A percentile compares a stretch with the other conserved stretches of the same genome.
phyloP scores from a whole-genome alignment of 805 yeast genomes.

The Ogataea nitratoaversa region DNA sequence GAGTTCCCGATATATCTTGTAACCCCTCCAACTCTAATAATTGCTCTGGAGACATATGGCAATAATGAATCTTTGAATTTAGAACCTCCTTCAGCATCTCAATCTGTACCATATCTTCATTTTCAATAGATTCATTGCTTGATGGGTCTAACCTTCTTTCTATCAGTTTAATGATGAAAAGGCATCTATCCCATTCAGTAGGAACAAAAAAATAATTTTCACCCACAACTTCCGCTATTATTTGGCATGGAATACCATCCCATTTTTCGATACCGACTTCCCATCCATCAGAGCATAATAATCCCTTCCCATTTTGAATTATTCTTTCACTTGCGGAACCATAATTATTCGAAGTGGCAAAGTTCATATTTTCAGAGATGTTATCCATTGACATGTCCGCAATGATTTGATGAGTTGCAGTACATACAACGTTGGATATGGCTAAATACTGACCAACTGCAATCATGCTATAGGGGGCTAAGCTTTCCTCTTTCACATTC shows the following conservation, averaged over 20 bases:
- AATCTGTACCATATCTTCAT: slow-evolving; percentile 14
- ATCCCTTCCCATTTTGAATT: slow-evolving; percentile 42
- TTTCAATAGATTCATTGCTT: slow-evolving; percentile 3
- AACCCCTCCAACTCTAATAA: slow-evolving; percentile 40
- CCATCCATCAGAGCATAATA: slow-evolving; percentile 47
- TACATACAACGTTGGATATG: slow-evolving; percentile 40
- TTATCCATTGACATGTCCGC: slow-evolving; percentile 33
- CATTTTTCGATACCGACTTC: slow-evolving; percentile 40
- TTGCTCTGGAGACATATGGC: slow-evolving; percentile 47
- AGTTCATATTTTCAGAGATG: slow-evolving; percentile 33
- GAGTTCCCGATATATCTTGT: slow-evolving; percentile 32
- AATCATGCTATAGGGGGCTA: slow-evolving; percentile 39
- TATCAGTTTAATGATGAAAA: slow-evolving; percentile 40
- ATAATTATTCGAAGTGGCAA: slow-evolving; percentile 41
- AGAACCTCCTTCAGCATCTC: slow-evolving; percentile 30
- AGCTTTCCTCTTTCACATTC: slow-evolving; percentile 30
- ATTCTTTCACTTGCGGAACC: slow-evolving; percentile 44
- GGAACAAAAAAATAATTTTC: slow-evolving; percentile 51
- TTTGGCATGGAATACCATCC: slow-evolving; percentile 41
- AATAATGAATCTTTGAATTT: slow-evolving; percentile 40
- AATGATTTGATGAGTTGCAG: slow-evolving; percentile 38
- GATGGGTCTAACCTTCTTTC: slow-evolving; percentile 30
- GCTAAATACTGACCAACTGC: slow-evolving; percentile 49
- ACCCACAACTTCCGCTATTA: slow-evolving; percentile 42
- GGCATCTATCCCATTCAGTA: slow-evolving; percentile 52